phyloP scores from a whole-genome alignment of 495 filamentous ascomycete species.

The Hypoxylon trugodes region DNA sequence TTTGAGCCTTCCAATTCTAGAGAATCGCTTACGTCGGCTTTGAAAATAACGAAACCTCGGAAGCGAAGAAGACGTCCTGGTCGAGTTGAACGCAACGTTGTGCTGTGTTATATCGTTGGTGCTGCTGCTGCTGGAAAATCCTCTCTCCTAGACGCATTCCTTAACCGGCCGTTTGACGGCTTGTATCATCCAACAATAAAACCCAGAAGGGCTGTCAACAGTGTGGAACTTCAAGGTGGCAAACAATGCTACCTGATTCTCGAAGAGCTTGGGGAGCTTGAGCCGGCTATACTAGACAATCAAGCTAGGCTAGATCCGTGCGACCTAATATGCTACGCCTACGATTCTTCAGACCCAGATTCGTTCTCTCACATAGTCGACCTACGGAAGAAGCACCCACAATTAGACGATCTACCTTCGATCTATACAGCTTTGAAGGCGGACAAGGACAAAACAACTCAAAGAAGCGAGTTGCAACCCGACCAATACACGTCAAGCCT shows the following conservation, averaged over 20 bases:
- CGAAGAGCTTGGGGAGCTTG: conserved; percentile 93
- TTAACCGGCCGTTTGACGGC: conserved; percentile 83
- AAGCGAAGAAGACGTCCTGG: conserved; percentile 82
- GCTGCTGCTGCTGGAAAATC: conserved; percentile 86
- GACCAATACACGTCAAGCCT: conserved; percentile 86
- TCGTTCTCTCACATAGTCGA: conserved; percentile 91
- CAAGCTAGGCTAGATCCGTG: conserved; percentile 88
- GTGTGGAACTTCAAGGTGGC: conserved; percentile 92
- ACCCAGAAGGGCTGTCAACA: conserved; percentile 91
- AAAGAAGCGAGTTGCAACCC: conserved; percentile 88
- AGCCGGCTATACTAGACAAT: conserved; percentile 93
- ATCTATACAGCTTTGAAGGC: conserved; percentile 94
- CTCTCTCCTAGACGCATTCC: conserved; percentile 86
- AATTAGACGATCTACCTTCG: conserved; percentile 85
- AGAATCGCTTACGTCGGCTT: conserved; percentile 77
- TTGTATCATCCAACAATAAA: conserved; percentile 96
- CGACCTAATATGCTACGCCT: conserved; percentile 93
- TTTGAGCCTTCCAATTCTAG: conserved; percentile 75
- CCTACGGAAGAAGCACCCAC: conserved; percentile 76
- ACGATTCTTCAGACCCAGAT: conserved; percentile 95
- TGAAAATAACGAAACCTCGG: conserved; percentile 91
- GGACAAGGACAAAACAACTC: conserved; percentile 91
- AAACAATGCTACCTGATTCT: conserved; percentile 97
- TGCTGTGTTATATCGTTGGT: conserved; percentile 93
- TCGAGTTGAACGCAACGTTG: conserved; percentile 92